Evolutionary conservation across 305 asterid species (phyloP), one percentile per base, ranked within the genome.

Genomic region (Ruellia speciosa): DNA sequence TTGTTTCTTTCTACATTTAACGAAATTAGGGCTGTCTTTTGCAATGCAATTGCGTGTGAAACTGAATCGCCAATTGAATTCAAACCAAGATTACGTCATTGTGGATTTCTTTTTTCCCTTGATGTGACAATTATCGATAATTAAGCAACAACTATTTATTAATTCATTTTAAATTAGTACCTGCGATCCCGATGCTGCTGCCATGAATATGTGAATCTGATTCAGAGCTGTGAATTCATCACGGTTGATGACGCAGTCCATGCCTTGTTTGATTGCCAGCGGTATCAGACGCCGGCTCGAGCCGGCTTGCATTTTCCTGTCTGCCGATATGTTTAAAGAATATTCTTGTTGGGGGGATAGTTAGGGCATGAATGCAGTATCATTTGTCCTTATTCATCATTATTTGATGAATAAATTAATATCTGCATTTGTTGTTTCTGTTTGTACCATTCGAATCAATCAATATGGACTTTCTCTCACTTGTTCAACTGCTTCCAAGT

Each of bases 281-380:
- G 47, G 15, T 51, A 53, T 69, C 67, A 40, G 64, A 51, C 52
- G 74, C 80, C 72, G 77, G 77, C 79, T 24, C 6, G 12, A 46
- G 78, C 75, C 78, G 70, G 75, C 72, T 48, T 49, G 52, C 59
- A 46, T 54, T 58, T n/a, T 40, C 57, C 14, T 47, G 60, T 12
- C 35, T 2, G 0, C 51, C 18, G 16, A 28, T 43, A 40, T 47
- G 11, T 46, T 24, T 54, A 6, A 11, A 13, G 19, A 46, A 57
- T 40, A 54, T 34, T 6, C 59, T 24, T 7, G 41, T 45, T 24
- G 31, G 31, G 20, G 20, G 2, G 5, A 28, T 28, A 6, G 0
- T 43, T 43, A 12, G 8, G 49, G 14, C 4, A 43, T 43, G 16
- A 2, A 0, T 14, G 52, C 19, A 47, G 19, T 8, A 43, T 12